These are phyloP conservation scores for Pueraria montana DNA, from an alignment of 306 rosid species.

Conservation along the genomic window DNA sequence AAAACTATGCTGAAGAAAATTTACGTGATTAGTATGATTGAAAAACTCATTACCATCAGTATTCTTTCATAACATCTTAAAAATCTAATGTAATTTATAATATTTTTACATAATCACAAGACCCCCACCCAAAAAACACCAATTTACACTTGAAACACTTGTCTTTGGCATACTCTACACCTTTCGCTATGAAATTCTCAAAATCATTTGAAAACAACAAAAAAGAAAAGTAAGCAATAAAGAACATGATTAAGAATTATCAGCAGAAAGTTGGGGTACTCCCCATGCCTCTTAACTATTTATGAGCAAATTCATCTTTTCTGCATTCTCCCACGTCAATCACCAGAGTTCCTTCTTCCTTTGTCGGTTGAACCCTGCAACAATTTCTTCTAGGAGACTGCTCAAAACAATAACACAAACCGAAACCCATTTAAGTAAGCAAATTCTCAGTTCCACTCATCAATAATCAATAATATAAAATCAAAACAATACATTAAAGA, in stretches of 20 bases:
- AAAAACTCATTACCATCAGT: background rate
- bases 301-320: conserved; percentile 58
- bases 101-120: background rate
- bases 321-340: conserved; percentile 67
- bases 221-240: background rate
- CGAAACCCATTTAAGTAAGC: background rate
- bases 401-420: conserved; percentile 5
- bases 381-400: conserved; percentile 80
- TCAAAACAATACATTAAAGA: background rate
- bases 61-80: background rate
- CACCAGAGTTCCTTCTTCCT: conserved; percentile 50
- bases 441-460: background rate
- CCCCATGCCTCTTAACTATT: background rate
- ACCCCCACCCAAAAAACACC: background rate
- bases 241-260: conserved; percentile 28
- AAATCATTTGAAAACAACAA: background rate
- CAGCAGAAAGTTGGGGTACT: background rate
- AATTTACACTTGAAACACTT: conserved; percentile 11
- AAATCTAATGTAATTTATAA: background rate
- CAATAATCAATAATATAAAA: no score
- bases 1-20: background rate
- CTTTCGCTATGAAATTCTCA: background rate
- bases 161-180: background rate
- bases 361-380: conserved; percentile 56
- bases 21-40: background rate